Evolutionary conservation across 352 stramenopile species (phyloP).

Genomic region (Pythium rhizo-oryzae): DNA sequence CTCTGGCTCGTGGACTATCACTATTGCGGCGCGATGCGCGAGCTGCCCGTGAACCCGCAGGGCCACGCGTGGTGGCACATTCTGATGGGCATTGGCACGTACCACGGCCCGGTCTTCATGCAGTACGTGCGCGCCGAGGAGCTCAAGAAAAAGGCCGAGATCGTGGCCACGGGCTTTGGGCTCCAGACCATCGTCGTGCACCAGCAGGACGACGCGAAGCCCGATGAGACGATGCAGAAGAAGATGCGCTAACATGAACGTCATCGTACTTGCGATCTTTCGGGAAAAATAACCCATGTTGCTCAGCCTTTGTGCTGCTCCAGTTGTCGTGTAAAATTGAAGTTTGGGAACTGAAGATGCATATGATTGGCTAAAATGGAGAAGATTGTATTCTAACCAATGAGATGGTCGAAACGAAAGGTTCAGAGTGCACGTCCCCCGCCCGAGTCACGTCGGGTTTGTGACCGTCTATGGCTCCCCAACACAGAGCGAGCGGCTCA

Average conservation of each 20-base stretch:
- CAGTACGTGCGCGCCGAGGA: constrained; percentile 85
- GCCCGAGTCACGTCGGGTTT: constrained; percentile 16
- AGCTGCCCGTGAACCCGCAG: constrained; percentile 74
- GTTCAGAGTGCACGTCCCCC: constrained; percentile 10
- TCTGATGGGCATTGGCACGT: constrained; percentile 79
- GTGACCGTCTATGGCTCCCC: background rate
- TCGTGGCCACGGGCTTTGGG: constrained; percentile 52
- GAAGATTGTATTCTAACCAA: constrained; percentile 15
- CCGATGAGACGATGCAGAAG: background rate
- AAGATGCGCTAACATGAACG: constrained; percentile 16
- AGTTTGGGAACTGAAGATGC: constrained; percentile 2
- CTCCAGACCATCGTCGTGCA: constrained; percentile 75
- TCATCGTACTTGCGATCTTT: background rate
- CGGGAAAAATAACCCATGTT: too few relatives aligned
- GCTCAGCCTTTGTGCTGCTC: background rate
- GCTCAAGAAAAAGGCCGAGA: constrained; percentile 62
- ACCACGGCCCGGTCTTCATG: constrained; percentile 85
- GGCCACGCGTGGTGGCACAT: constrained; percentile 87
- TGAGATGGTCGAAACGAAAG: background rate
- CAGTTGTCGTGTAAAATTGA: constrained; percentile 23
- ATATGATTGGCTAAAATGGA: constrained; percentile 16
- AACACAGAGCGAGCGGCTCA: background rate
- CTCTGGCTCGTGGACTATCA: constrained; percentile 87
- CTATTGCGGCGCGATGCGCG: constrained; percentile 58
- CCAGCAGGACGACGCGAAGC: background rate